Conservation (phyloP, 2,329 filamentous ascomycete genomes). For the Pseudogymnoascus sp. region DNA sequence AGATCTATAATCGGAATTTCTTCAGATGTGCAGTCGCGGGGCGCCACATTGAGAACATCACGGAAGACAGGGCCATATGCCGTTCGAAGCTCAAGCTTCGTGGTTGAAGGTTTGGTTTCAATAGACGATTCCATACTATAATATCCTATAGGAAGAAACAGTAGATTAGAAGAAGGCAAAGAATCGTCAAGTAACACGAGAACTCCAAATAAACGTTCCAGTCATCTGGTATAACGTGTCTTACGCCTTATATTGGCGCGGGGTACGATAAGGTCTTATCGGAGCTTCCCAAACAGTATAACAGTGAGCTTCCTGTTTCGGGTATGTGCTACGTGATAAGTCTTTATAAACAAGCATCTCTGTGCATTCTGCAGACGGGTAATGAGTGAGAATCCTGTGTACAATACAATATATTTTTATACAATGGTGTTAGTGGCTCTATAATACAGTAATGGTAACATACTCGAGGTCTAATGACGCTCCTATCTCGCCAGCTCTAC, state of each 20-base stretch:
- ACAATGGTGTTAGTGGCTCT: neutral
- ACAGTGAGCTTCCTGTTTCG: neutral
- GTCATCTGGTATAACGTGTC: neutral
- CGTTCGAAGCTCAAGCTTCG: conserved; percentile 37
- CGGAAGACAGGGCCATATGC: conserved; percentile 37
- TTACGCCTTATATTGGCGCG: neutral
- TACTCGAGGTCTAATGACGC: neutral
- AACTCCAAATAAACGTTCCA: neutral
- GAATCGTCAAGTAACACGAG: neutral
- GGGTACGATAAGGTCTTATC: neutral
- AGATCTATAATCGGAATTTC: conserved; percentile 42
- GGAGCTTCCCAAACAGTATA: neutral
- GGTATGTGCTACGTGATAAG: neutral
- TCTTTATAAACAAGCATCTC: neutral
- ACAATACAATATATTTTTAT: neutral
- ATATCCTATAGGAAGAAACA: neutral
- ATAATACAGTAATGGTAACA: neutral
- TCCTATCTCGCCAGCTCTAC: conserved; percentile 12
- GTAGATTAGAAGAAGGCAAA: neutral
- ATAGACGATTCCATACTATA: conserved; percentile 11
- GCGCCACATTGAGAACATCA: conserved; percentile 32
- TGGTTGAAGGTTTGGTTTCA: conserved; percentile 19
- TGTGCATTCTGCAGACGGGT: neutral
- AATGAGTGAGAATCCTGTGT: neutral
- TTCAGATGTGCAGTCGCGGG: conserved; percentile 31